phyloP scores from a whole-genome alignment of 2,329 filamentous ascomycete species.

The Aspergillus chevalieri region DNA sequence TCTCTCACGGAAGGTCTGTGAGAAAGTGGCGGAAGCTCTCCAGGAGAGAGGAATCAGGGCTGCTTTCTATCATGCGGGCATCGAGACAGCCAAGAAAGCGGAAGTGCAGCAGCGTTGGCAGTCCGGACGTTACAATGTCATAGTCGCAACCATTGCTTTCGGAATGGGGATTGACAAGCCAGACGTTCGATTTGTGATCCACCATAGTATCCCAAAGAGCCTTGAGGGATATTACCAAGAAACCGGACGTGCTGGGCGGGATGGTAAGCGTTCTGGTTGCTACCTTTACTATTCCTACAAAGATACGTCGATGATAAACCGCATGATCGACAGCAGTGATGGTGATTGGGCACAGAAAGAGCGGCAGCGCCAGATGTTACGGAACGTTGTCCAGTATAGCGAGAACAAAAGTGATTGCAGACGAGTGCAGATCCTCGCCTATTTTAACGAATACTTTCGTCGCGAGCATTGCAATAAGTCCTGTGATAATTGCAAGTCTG shows the following conservation, averaged over 20 bases:
- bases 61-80: conserved; percentile 77
- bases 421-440: conserved; percentile 79
- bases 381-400: conserved; percentile 77
- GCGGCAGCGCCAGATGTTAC: conserved; percentile 77
- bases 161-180: conserved; percentile 99
- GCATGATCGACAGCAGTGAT: conserved; percentile 77
- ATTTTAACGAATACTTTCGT: conserved; percentile 83
- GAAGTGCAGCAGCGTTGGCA: conserved; percentile 79
- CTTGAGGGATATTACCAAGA: conserved; percentile 98
- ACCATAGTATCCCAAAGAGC: conserved; percentile 87
- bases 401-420: conserved; percentile 86
- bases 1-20: conserved; percentile 75
- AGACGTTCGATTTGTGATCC: conserved; percentile 92
- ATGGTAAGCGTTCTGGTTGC: conserved; percentile 80
- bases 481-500: conserved; percentile 86
- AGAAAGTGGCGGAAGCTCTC: conserved; percentile 69
- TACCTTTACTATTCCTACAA: conserved; percentile 81
- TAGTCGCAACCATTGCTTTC: conserved; percentile 96
- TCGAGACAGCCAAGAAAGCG: conserved; percentile 62
- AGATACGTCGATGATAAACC: conserved; percentile 67
- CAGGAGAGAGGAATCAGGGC: conserved; percentile 60
- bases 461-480: conserved; percentile 62
- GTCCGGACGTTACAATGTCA: conserved; percentile 69
- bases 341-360: conserved; percentile 73
- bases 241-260: conserved; percentile 87